Conservation (phyloP, 495 filamentous ascomycete species). For the Cladorrhinum samala region DNA sequence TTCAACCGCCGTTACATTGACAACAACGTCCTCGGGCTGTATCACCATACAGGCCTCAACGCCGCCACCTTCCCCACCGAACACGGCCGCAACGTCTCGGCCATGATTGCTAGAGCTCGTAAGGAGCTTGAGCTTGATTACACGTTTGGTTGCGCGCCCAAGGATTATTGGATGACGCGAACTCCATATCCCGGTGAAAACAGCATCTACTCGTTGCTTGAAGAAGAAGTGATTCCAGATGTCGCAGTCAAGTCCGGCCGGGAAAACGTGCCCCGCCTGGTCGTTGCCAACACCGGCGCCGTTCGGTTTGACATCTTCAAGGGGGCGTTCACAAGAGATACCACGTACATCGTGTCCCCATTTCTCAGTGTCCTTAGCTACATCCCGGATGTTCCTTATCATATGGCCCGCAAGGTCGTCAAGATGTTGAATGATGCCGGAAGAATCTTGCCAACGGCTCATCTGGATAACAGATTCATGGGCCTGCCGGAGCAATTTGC, state of each 20-base stretch:
- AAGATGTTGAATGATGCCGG: conserved; percentile 67
- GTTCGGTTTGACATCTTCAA: conserved; percentile 94
- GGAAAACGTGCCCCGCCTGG: conserved; percentile 51
- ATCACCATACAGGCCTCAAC: conserved; percentile 73
- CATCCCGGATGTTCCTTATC: conserved; percentile 72
- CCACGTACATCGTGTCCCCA: conserved; percentile 77
- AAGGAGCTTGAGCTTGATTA: conserved; percentile 65
- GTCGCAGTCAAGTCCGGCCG: conserved; percentile 40
- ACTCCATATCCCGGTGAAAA: conserved; percentile 59
- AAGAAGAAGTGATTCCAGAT: conserved; percentile 63
- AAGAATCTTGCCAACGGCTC: conserved; percentile 41
- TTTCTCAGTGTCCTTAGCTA: conserved; percentile 78
- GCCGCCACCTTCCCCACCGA: conserved; percentile 68
- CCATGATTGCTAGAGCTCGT: conserved; percentile 64
- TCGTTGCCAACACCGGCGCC: conserved; percentile 80
- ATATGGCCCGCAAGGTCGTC: conserved; percentile 62
- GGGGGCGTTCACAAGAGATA: conserved; percentile 80
- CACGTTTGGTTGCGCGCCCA: conserved; percentile 75
- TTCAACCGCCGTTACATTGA: conserved; percentile 88
- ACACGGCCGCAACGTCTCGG: conserved; percentile 65
- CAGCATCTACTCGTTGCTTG: conserved; percentile 78
- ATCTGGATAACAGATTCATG: conserved; percentile 30
- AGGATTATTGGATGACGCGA: conserved; percentile 72
- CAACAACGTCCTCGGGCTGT: conserved; percentile 81
- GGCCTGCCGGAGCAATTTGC: conserved; percentile 35